Evolutionary conservation across 2,329 filamentous ascomycete genomes (phyloP), one percentile per base, ranked within the genome.

Genomic region (Neophaeococcomyces aloes): DNA sequence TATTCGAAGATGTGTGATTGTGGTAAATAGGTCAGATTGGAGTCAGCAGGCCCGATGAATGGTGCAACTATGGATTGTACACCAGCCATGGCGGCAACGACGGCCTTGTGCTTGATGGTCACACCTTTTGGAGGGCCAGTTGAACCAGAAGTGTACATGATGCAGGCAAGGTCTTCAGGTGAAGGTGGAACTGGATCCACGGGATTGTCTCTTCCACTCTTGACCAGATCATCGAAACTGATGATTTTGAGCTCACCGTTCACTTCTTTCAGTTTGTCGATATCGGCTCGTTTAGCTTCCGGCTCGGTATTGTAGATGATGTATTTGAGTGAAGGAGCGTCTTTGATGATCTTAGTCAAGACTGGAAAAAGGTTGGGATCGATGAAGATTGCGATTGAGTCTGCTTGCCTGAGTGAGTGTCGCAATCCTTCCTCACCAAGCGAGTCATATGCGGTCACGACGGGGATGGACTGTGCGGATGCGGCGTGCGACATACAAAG

Each of bases 1-100:
- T 94, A 91, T 65, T 98, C 91, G 57, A 98, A 79, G 57, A 96
- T 96, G 61, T 98, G 91, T 2, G 91, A 88, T 42, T 94, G 79
- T 1, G 91, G 91, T 11, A 98, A 77, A 64, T 96, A 98, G 17
- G 88, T 86, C 35, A 98, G 75, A 33, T 96, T 72, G 35, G 76
- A 75, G 55, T 98, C 91, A 35, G 75, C 78, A 46, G 82, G 79
- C 48, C 80, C 81, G 38, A 96, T 76, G 57, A 82, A 82, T 46
- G 81, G 78, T 17, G 83, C 84, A 37, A 96, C 79, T 49, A 86
- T 79, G 32, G 75, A 75, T 58, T 81, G 77, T 35, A 94, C 77
- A 61, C 91, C 91, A 36, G 89, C 83, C 52, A 94, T 74, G 44
- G 83, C 84, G 51, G 86, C 85, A 45, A 91, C 69, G 35, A 95